Evolutionary conservation across 352 stramenopile genomes (phyloP).

Genomic region (Phytophthora palmivora): DNA sequence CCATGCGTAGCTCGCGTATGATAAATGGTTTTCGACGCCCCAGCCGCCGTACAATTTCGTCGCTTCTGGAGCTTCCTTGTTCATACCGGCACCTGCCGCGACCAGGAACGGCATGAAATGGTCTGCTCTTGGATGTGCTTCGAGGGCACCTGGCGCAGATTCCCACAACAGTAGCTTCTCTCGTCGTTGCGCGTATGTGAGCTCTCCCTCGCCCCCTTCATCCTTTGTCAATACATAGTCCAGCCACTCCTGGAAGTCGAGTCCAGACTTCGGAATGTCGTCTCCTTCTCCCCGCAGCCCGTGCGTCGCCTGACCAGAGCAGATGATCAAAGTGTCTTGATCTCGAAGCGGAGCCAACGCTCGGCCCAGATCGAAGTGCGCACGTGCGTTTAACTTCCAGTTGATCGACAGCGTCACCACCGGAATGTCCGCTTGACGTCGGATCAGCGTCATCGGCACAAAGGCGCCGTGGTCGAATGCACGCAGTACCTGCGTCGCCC

Average conservation of each 20-base stretch:
- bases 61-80: slow-evolving; percentile 36
- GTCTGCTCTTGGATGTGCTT: slow-evolving; percentile 52
- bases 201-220: slow-evolving; percentile 15
- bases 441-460: slow-evolving; percentile 88
- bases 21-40: slow-evolving; percentile 39
- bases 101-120: slow-evolving; percentile 71
- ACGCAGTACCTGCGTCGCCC: slow-evolving; percentile 52
- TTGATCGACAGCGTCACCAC: slow-evolving; percentile 88
- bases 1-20: slow-evolving; percentile 54
- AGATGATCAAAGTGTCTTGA: slow-evolving; percentile 85
- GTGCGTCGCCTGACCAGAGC: slow-evolving; percentile 73
- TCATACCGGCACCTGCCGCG: slow-evolving; percentile 57
- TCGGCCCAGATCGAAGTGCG: slow-evolving; percentile 75
- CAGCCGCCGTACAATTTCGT: slow-evolving; percentile 50
- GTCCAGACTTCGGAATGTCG: slow-evolving; percentile 22
- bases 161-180: slow-evolving; percentile 55
- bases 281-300: slow-evolving; percentile 22
- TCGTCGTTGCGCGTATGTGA: slow-evolving; percentile 41
- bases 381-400: slow-evolving; percentile 50
- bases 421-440: slow-evolving; percentile 83
- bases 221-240: slow-evolving; percentile 38
- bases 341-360: slow-evolving; percentile 65
- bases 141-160: slow-evolving; percentile 38
- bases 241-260: slow-evolving; percentile 56
- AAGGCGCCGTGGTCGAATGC: slow-evolving; percentile 92